phyloP scores from a whole-genome alignment of 805 yeast species.

The Soucietia sequanensis region DNA sequence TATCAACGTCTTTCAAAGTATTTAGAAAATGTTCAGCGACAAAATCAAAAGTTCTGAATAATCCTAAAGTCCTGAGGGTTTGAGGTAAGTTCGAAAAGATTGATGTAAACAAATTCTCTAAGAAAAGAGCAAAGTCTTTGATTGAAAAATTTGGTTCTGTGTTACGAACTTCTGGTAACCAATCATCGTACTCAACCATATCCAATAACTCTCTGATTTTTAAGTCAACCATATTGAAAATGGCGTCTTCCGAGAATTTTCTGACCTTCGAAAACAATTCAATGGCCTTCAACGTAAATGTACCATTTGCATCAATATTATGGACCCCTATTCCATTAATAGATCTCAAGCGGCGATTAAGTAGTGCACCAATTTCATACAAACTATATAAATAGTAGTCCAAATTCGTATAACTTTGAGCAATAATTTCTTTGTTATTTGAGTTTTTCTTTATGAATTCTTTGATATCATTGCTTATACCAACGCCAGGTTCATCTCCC shows the following conservation, averaged over 20 bases:
- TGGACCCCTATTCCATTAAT: conserved; percentile 40
- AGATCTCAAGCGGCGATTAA: conserved; percentile 33
- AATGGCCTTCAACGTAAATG: conserved; percentile 47
- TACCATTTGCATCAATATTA: conserved; percentile 39
- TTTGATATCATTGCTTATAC: conserved; percentile 59
- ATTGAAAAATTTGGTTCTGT: conserved; percentile 70
- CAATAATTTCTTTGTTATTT: conserved; percentile 81
- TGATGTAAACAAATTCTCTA: conserved; percentile 81
- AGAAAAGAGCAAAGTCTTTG: conserved; percentile 79
- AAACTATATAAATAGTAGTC: conserved; percentile 83
- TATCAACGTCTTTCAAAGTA: conserved; percentile 53
- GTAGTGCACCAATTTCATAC: conserved; percentile 56
- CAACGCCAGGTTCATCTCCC: conserved; percentile 42
- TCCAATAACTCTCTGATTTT: conserved; percentile 79
- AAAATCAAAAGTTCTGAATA: conserved; percentile 84
- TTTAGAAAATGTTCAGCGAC: conserved; percentile 69
- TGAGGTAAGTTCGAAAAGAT: conserved; percentile 81
- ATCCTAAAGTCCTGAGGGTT: conserved; percentile 72
- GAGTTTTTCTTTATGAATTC: conserved; percentile 62
- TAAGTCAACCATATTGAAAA: conserved; percentile 79
- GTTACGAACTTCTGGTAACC: conserved; percentile 56
- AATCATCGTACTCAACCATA: conserved; percentile 76
- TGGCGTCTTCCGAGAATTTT: conserved; percentile 71
- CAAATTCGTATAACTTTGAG: conserved; percentile 84
- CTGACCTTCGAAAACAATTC: conserved; percentile 57